Conservation (phyloP, 306 rosid genomes). For the Prunus mume region DNA sequence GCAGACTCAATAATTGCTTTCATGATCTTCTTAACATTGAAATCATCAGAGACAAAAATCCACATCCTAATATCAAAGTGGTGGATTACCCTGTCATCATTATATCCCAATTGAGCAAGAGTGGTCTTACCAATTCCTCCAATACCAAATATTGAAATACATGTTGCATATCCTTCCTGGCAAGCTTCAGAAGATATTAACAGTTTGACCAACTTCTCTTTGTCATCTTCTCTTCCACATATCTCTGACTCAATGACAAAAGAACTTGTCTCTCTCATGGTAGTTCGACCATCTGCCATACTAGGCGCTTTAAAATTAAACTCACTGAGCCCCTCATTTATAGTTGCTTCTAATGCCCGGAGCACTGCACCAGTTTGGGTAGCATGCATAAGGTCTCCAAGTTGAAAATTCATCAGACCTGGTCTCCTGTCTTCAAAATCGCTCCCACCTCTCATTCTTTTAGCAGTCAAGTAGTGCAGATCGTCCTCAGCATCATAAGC, state of each 20-base stretch:
- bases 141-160: background rate
- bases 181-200: background rate
- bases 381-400: no score
- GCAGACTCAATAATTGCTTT: background rate
- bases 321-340: no score
- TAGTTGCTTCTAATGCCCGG: background rate
- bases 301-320: no score
- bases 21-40: conserved; percentile 4
- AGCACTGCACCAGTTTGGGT: no score
- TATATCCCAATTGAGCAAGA: background rate
- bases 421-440: no score
- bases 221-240: conserved; percentile 4
- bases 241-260: background rate
- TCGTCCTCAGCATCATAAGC: background rate
- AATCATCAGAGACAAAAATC: conserved; percentile 6
- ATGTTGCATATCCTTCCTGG: background rate
- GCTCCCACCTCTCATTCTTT: no score
- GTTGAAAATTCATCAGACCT: no score
- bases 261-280: conserved; percentile 16
- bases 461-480: background rate
- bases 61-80: background rate
- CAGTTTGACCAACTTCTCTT: background rate
- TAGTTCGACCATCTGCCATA: no score
- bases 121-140: conserved; percentile 22
- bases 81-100: background rate